phyloP scores from a whole-genome alignment of 2,329 filamentous ascomycete genomes.

The Ceratocystis papillata region DNA sequence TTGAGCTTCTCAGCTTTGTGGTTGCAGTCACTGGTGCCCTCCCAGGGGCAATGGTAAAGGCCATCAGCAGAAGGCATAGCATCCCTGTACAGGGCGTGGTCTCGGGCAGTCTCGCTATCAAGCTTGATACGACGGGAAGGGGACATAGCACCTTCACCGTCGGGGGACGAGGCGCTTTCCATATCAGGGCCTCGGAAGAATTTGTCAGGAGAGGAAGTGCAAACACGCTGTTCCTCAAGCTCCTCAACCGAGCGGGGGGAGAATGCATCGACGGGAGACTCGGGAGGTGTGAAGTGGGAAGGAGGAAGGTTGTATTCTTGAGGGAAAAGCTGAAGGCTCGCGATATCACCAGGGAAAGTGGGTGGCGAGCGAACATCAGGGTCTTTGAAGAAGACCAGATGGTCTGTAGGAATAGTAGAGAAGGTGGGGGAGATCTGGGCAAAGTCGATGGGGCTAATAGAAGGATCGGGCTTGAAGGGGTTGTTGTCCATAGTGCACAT shows the following conservation, averaged over 20 bases:
- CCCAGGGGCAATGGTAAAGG: conserved; percentile 87
- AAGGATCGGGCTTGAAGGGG: conserved; percentile 6
- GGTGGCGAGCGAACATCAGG: conserved; percentile 9
- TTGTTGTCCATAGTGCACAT: conserved; percentile 14
- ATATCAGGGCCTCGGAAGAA: conserved; percentile 31
- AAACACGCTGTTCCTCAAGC: conserved; percentile 23
- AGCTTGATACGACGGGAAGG: conserved; percentile 39
- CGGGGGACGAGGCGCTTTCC: conserved; percentile 25
- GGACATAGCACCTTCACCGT: conserved; percentile 33
- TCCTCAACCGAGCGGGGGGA: conserved; percentile 21
- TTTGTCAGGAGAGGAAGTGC: conserved; percentile 35
- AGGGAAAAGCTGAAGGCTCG: conserved; percentile 21
- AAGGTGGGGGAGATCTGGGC: conserved; percentile 15
- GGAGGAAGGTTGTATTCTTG: background rate
- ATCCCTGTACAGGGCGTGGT: conserved; percentile 62
- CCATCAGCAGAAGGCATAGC: conserved; percentile 56
- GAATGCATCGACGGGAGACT: conserved; percentile 24
- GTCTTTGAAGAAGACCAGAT: conserved; percentile 15
- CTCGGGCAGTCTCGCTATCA: conserved; percentile 49
- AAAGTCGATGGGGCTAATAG: conserved; percentile 19
- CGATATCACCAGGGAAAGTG: conserved; percentile 17
- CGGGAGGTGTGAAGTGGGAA: conserved; percentile 25
- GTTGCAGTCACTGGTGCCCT: conserved; percentile 59
- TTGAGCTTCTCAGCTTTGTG: conserved; percentile 94
- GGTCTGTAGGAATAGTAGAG: conserved; percentile 10